phyloP scores from a whole-genome alignment of 2,329 filamentous ascomycete genomes.

The Paramyrothecium roridum region DNA sequence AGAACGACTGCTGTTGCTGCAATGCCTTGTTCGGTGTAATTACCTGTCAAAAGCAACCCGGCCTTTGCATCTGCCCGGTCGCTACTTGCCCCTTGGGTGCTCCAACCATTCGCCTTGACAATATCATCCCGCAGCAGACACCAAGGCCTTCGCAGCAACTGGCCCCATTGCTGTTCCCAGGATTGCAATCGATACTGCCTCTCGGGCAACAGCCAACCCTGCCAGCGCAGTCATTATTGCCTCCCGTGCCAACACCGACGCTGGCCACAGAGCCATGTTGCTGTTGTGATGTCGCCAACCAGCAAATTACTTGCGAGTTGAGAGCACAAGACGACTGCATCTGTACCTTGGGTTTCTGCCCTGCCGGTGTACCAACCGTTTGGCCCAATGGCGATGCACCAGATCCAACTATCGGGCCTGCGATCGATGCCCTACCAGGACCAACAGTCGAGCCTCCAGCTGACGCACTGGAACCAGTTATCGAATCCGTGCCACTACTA shows the following conservation, averaged over 20 bases:
- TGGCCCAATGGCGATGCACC: not conserved
- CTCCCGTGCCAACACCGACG: not conserved
- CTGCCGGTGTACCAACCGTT: constrained; percentile 10
- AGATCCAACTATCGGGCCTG: not conserved
- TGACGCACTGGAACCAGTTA: too few species aligned
- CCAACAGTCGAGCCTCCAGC: too few species aligned
- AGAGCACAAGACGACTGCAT: constrained; percentile 12
- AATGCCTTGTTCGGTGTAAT: constrained; percentile 6
- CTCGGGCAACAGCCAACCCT: constrained; percentile 3
- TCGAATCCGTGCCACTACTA: too few species aligned
- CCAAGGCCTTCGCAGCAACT: not conserved
- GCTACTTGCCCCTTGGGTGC: constrained; percentile 17
- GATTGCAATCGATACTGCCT: too few species aligned
- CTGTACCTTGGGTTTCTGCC: constrained; percentile 12
- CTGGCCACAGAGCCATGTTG: constrained; percentile 12
- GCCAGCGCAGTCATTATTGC: constrained; percentile 1
- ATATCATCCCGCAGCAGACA: not conserved
- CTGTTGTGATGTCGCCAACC: constrained; percentile 14
- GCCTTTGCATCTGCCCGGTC: constrained; percentile 12
- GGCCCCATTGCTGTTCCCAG: too few species aligned
- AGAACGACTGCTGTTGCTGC: constrained; percentile 20
- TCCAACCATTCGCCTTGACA: constrained; percentile 3
- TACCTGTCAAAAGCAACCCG: constrained; percentile 9
- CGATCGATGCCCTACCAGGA: too few species aligned
- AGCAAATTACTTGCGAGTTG: constrained; percentile 13